Evolutionary conservation across 2,329 filamentous ascomycete genomes (phyloP), one percentile per base, ranked within the genome.

Genomic region (Cytospora piceae): DNA sequence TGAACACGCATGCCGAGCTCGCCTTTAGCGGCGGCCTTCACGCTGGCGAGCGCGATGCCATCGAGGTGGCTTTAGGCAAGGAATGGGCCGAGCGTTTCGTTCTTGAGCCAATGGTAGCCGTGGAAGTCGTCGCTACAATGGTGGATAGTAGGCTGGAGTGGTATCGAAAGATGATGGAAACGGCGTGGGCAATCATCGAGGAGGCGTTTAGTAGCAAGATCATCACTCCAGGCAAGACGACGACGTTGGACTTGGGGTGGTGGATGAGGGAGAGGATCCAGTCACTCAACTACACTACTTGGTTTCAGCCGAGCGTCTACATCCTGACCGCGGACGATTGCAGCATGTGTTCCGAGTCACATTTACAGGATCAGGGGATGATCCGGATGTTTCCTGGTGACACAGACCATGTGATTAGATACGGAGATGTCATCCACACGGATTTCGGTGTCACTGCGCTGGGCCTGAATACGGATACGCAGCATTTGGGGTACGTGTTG

Each of bases 221-320:
- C 6, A 78, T 84, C 58, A 69, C 69, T 22, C 80, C 82, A 0
- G 81, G 79, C 0, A 66, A 69, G 56, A 81, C 81, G 24, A 82
- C 78, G 3, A 79, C 80, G 9, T 61, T 73, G 73, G 82, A 83
- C 64, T 74, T 84, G 3, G 80, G 81, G 69, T 84, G 82, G 82
- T 83, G 81, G 81, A 75, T 83, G 73, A 76, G 81, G n/a, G 80
- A 82, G 49, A 78, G 77, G 69, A 77, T 83, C 27, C 79, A 82
- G 71, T 74, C 76, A 34, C 74, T 81, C 62, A 83, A 84, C 71
- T 83, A 82, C 73, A 81, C 79, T 7, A 83, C 82, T 5, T 84
- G 82, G 82, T 84, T 84, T 69, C 80, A 82, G 22, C 81, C 81
- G 2, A 74, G 74, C 62, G 81, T 83, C 20, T 78, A 73, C 56